Base-by-base conservation (phyloP, 2,329 filamentous ascomycete species). In the Paraphoma chrysanthemicola region DNA sequence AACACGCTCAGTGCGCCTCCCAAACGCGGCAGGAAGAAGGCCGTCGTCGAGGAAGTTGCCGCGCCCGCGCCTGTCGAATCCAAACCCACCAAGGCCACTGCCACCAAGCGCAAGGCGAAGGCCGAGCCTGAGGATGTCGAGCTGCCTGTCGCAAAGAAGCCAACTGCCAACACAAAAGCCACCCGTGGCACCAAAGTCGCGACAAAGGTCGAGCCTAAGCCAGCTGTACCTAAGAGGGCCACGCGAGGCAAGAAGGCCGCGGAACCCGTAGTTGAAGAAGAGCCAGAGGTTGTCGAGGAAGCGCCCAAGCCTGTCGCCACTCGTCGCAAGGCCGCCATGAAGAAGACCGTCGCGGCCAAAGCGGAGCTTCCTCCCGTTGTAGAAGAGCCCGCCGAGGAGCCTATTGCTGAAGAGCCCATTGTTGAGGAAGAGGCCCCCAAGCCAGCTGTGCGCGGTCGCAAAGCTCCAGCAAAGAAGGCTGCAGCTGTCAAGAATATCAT, bases 1-100 rank as follows among this genome's bases (percentile, higher is more conserved):
- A 66, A 56, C 57, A 71, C 66, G n/a, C 65, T 74, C 47, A 69
- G 65, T 41, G 70, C 70, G 30, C 69, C 71, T 48, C 71, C 71
- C 48, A 74, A 74, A 56, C 69, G 71, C 60, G 65, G 63, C 41
- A 59, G 59, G 51, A 70, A 63, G 62, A 70, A 65, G 62, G 69
- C 69, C 63, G 61, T 63, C 8, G 61, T 51, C 17, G 55, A 56
- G 48, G 69, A 67, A 43, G 67, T 68, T 51, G 56, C 50, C 23
- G 50, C 43, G 33, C 57, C 65, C 17, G 58, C 65, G 44, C 63
- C 69, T 51, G 50, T 54, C 29, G 31, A 52, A 12, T 47, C 60
- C 29, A 71, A 68, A 61, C 28, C 60, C 33, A 60, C 63, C 6
- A 69, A 66, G 44, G 49, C 63, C 29, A 61, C 66, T n/a, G 53